These are phyloP conservation scores for Crithidia bombi DNA, from an alignment of 208 protist genomes.

Conservation along the genomic window DNA sequence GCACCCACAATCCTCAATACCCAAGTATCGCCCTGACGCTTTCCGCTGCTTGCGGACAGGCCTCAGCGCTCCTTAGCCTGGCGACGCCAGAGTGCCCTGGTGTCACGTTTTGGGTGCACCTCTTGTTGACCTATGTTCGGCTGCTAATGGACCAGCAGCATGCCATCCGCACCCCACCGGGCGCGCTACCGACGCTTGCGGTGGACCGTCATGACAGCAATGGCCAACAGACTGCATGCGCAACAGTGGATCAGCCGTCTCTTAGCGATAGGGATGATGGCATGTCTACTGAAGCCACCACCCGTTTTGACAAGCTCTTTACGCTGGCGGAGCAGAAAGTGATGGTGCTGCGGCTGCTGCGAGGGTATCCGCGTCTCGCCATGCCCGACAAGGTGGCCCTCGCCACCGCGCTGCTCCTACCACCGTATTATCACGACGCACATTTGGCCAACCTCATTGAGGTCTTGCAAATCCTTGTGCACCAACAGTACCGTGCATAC, in stretches of 20 bases:
- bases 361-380: slow-evolving; percentile 45
- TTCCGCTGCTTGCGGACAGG: slow-evolving; percentile 36
- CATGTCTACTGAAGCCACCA: background rate
- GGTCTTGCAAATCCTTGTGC: slow-evolving; percentile 48
- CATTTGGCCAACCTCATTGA: slow-evolving; percentile 43
- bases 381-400: slow-evolving; percentile 63
- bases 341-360: slow-evolving; percentile 39
- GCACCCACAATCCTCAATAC: slow-evolving; percentile 56
- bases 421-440: slow-evolving; percentile 34
- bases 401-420: slow-evolving; percentile 55
- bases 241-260: background rate
- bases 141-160: slow-evolving; percentile 22
- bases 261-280: background rate
- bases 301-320: slow-evolving; percentile 23
- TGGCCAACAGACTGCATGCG: background rate
- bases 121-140: slow-evolving; percentile 56
- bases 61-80: slow-evolving; percentile 17
- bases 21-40: slow-evolving; percentile 62
- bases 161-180: background rate
- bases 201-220: background rate
- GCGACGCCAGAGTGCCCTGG: slow-evolving; percentile 22
- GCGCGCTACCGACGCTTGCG: too few species aligned
- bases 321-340: slow-evolving; percentile 31
- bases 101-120: slow-evolving; percentile 66
- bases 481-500: slow-evolving; percentile 47